Conservation (phyloP, 1,284 basidiomycete species). For the Peniophora sp. region DNA sequence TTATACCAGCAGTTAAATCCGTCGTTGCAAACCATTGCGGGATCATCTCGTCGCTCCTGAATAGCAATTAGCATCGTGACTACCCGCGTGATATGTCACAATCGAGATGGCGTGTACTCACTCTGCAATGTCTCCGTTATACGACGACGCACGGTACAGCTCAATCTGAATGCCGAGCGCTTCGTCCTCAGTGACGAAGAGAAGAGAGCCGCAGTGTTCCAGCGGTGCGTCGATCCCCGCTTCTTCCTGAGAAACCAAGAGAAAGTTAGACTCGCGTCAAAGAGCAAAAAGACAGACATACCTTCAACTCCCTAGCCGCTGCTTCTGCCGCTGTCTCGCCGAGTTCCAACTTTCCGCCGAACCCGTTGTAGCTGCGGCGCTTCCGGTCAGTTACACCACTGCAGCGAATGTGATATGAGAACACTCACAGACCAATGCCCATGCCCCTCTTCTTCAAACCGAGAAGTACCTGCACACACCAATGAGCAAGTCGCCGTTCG, state of each 20-base stretch:
- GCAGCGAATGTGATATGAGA: not conserved
- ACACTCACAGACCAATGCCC: slow-evolving; percentile 50
- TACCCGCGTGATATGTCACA: not conserved
- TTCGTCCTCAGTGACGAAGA: too few relatives aligned
- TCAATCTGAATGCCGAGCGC: slow-evolving; percentile 52
- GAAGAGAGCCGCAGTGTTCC: slow-evolving; percentile 46
- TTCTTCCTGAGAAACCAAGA: slow-evolving; percentile 54
- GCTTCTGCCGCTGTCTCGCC: slow-evolving; percentile 54
- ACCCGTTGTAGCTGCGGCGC: slow-evolving; percentile 54
- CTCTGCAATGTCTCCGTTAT: slow-evolving; percentile 51
- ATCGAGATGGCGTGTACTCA: slow-evolving; percentile 22
- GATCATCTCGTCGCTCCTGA: slow-evolving; percentile 62
- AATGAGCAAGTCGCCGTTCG: not conserved
- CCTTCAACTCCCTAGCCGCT: slow-evolving; percentile 59
- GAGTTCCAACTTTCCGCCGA: slow-evolving; percentile 66
- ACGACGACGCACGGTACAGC: slow-evolving; percentile 50
- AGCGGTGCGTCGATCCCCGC: slow-evolving; percentile 60
- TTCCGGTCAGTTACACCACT: not conserved
- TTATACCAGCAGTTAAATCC: not conserved
- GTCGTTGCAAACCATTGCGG: slow-evolving; percentile 51
- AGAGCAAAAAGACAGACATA: slow-evolving; percentile 14
- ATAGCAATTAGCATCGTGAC: not conserved
- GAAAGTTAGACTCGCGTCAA: not conserved
- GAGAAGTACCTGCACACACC: slow-evolving; percentile 37
- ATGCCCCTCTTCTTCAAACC: slow-evolving; percentile 70